A percentile compares a stretch with the other conserved stretches of the same genome.
phyloP scores from a whole-genome alignment of 192 early-diverging fungal species.

The Umbelopsis ramanniana region DNA sequence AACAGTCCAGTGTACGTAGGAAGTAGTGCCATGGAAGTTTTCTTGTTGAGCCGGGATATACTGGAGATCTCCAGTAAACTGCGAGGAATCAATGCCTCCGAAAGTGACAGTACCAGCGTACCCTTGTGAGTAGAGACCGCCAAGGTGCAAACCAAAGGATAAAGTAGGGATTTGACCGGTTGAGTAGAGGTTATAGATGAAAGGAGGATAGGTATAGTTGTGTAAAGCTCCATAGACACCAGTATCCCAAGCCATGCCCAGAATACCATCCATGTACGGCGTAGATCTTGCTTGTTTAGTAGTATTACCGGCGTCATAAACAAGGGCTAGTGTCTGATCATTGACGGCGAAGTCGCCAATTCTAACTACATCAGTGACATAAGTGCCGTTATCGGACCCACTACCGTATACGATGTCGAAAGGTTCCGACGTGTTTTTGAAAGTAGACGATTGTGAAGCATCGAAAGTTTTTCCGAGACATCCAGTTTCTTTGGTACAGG shows the following conservation, averaged over 20 bases:
- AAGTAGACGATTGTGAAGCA: constrained; percentile 23
- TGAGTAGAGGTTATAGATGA: neutral
- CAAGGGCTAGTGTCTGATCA: constrained; percentile 38
- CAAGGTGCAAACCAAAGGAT: neutral
- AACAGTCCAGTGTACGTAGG: neutral
- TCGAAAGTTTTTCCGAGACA: constrained; percentile 34
- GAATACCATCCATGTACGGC: constrained; percentile 31
- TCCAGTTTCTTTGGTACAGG: neutral
- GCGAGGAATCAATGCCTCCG: constrained; percentile 4
- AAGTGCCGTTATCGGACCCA: constrained; percentile 37
- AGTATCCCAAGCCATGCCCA: constrained; percentile 28
- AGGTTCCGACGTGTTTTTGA: constrained; percentile 3
- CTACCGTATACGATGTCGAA: constrained; percentile 40
- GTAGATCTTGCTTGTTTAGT: constrained; percentile 11
- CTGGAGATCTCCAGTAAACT: neutral
- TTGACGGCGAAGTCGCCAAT: constrained; percentile 22
- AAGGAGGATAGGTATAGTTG: neutral
- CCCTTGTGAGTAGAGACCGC: neutral
- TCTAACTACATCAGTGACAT: constrained; percentile 29
- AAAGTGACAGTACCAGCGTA: constrained; percentile 7
- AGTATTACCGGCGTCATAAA: neutral
- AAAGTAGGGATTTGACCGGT: constrained; percentile 8
- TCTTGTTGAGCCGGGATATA: neutral
- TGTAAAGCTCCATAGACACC: neutral
- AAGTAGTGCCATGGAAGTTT: neutral